Evolutionary conservation across 2,329 filamentous ascomycete genomes (phyloP), one percentile per base, ranked within the genome.

Genomic region (Nemania sp.): DNA sequence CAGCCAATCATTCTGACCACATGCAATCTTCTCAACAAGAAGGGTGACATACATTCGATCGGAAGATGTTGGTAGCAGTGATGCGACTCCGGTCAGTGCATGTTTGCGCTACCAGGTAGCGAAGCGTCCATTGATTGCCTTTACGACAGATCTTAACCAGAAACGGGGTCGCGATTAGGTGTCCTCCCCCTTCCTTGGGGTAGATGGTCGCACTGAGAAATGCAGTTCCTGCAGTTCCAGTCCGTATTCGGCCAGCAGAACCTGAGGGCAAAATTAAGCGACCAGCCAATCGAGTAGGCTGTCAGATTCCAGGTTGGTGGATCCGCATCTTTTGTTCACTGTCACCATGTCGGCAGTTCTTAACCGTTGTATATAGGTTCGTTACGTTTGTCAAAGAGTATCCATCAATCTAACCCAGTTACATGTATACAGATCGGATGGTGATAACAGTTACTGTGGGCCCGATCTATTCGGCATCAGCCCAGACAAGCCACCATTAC

Each of bases 1-100:
- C 45, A 61, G 43, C 66, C 66, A 68, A 68, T 68, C 64, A 60
- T 64, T 61, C 49, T 14, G 57, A 24, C 59, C 66, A 68, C 64
- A 67, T 68, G 50, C 42, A 53, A 26, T 52, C 39, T 43, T 30
- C 17, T 54, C 36, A 45, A 48, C 48, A 41, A 50, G 52, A 28
- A 39, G 47, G 49, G 44, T 49, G 33, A 31, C 17, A 52, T 54
- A 48, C 56, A 46, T 46, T 26, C 34, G 36, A 36, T 46, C 44
- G 23, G 23, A 34, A 19, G 34, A 34, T 36, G 31, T 44, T 45
- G 26, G 23, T 33, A 19, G 36, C 24, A 49, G 30, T 7, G 15
- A 34, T 19, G 20, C 19, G 30, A 51, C 37, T 40, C 39, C 34
- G n/a, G 39, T 33, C 20, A 46, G 45, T 24, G 19, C 31, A 36